Conservation (phyloP, 306 rosid genomes). For the Cucurbita ficifolia region DNA sequence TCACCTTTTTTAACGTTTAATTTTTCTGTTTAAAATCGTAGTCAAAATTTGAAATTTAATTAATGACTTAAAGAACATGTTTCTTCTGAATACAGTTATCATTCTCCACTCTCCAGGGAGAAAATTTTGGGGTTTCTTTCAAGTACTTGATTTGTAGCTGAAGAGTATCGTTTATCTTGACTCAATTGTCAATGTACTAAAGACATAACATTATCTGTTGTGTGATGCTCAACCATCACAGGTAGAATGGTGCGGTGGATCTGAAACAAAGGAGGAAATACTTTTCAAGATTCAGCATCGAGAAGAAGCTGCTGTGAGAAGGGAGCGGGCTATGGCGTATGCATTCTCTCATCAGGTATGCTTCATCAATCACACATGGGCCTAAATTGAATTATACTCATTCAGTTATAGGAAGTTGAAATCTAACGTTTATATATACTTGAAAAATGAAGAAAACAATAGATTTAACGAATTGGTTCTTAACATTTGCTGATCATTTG, state of each 20-base stretch:
- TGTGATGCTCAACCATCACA: conserved; percentile 2
- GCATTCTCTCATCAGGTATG: conserved; percentile 77
- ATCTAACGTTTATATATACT: background rate
- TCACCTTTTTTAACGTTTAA: no score
- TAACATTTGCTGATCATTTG: background rate
- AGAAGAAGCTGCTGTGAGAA: conserved; percentile 60
- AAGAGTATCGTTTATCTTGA: background rate
- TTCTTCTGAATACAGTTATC: background rate
- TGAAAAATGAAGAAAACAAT: background rate
- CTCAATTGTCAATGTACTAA: background rate
- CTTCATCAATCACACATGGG: background rate
- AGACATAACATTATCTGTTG: background rate
- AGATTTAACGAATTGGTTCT: background rate
- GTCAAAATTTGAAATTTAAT: background rate
- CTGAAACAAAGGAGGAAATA: conserved; percentile 79
- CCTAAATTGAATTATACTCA: background rate
- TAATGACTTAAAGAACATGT: background rate
- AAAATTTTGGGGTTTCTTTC: background rate
- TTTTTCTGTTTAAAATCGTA: background rate
- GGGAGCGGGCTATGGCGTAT: conserved; percentile 76
- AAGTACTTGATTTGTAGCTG: background rate
- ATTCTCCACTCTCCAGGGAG: background rate
- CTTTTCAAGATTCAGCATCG: conserved; percentile 44
- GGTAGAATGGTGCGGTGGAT: conserved; percentile 68
- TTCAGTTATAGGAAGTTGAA: background rate